A percentile compares a stretch with the other conserved stretches of the same genome.
Conservation (phyloP, 331 rosid species). For the Pyracantha coccinea region DNA sequence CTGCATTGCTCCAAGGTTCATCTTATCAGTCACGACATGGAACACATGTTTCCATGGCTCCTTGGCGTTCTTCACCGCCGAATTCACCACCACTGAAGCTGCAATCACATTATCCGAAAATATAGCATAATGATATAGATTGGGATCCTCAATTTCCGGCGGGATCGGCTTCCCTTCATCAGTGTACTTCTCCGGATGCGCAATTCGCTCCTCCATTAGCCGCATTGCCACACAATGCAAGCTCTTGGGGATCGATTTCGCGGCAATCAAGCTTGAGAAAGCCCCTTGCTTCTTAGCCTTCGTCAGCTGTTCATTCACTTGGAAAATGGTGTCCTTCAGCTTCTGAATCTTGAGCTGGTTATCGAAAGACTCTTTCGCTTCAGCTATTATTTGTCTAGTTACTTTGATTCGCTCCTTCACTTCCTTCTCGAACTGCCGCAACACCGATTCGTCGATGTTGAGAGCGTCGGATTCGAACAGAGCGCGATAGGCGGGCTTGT, state of each 20-base stretch:
- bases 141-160: conserved; percentile 79
- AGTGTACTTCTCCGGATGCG: conserved; percentile 63
- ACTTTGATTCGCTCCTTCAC: conserved; percentile 48
- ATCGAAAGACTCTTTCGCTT: too few species aligned
- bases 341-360: too few species aligned
- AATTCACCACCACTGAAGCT: conserved; percentile 89
- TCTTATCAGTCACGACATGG: conserved; percentile 95
- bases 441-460: conserved; percentile 50
- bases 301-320: conserved; percentile 74
- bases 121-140: conserved; percentile 79
- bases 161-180: conserved; percentile 68
- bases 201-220: conserved; percentile 92
- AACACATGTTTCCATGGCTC: conserved; percentile 97
- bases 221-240: conserved; percentile 91
- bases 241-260: conserved; percentile 89
- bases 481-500: conserved; percentile 45
- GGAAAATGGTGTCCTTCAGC: conserved; percentile 8
- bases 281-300: conserved; percentile 98
- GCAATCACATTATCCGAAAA: conserved; percentile 90
- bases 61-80: conserved; percentile 73
- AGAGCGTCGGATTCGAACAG: conserved; percentile 17
- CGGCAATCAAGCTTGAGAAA: conserved; percentile 87
- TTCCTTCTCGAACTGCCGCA: conserved; percentile 86
- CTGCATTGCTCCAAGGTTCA: conserved; percentile 99
- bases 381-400: too few species aligned